phyloP scores from a whole-genome alignment of 1,139 yeast genomes.

The Yamadazyma friedrichii region DNA sequence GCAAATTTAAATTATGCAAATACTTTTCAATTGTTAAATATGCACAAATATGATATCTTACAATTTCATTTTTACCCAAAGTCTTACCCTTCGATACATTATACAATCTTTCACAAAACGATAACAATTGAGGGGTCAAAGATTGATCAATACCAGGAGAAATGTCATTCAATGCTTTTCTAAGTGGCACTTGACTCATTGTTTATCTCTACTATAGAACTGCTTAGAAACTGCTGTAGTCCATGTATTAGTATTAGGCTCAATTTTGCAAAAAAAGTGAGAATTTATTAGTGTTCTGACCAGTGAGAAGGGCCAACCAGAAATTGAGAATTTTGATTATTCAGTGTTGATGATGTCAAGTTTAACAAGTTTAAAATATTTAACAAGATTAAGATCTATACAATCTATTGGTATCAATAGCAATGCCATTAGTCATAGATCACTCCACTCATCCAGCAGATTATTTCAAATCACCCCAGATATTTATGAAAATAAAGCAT shows the following conservation, averaged over 20 bases:
- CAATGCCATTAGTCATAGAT: slow-evolving; percentile 7
- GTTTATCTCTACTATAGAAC: no score
- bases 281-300: no score
- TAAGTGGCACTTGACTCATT: neutral
- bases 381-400: neutral
- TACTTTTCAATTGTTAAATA: slow-evolving; percentile 56
- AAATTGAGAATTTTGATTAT: slow-evolving; percentile 11
- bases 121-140: slow-evolving; percentile 47
- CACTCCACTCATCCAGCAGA: slow-evolving; percentile 5
- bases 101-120: slow-evolving; percentile 51
- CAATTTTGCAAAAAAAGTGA: no score
- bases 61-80: slow-evolving; percentile 54
- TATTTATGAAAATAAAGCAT: slow-evolving; percentile 20
- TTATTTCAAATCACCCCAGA: slow-evolving; percentile 17
- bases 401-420: neutral
- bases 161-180: slow-evolving; percentile 34
- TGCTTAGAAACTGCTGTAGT: no score
- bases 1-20: slow-evolving; percentile 38
- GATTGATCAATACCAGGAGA: slow-evolving; percentile 47
- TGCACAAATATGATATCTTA: slow-evolving; percentile 66
- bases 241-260: no score
- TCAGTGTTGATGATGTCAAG: neutral
- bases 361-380: slow-evolving; percentile 1
- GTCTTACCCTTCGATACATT: slow-evolving; percentile 50
- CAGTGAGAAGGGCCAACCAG: slow-evolving; percentile 13